Percentiles rank a stretch among this genome's conserved stretches.
Evolutionary conservation across 768 basidiomycete species (phyloP).

Genomic region (Porphyrellus cyaneotinctus): DNA sequence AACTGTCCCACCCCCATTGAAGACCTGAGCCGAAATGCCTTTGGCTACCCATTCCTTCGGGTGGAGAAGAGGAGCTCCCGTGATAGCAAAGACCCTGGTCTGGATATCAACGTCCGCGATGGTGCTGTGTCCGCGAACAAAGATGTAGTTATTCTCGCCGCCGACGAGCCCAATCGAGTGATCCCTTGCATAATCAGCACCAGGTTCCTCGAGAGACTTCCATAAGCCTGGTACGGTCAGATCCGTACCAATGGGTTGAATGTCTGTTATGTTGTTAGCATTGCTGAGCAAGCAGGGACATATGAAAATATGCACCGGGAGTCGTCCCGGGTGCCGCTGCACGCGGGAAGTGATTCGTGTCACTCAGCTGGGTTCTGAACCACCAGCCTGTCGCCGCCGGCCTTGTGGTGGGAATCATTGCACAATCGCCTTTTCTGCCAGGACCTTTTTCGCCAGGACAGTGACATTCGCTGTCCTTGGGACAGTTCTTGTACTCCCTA

Average conservation of each 20-base stretch:
- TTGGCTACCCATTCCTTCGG: neutral
- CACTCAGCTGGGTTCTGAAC: neutral
- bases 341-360: conserved; percentile 6
- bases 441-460: neutral
- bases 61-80: neutral
- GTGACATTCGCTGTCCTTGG: neutral
- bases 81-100: neutral
- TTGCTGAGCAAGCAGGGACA: too few relatives aligned
- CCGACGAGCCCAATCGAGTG: conserved; percentile 1
- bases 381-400: conserved; percentile 13
- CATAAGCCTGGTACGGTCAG: neutral
- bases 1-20: neutral
- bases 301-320: conserved; percentile 1
- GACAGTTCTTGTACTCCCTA: neutral
- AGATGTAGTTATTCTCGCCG: conserved; percentile 4
- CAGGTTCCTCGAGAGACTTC: neutral
- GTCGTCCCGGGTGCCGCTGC: neutral
- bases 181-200: neutral
- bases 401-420: conserved; percentile 4
- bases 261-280: neutral
- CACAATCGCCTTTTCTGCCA: neutral
- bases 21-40: neutral
- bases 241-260: conserved; percentile 7
- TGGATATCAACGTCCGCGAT: conserved; percentile 8
- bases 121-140: conserved; percentile 10